These are phyloP conservation scores for Kwoniella pini DNA, from an alignment of 768 basidiomycete species.

Conservation along the genomic window DNA sequence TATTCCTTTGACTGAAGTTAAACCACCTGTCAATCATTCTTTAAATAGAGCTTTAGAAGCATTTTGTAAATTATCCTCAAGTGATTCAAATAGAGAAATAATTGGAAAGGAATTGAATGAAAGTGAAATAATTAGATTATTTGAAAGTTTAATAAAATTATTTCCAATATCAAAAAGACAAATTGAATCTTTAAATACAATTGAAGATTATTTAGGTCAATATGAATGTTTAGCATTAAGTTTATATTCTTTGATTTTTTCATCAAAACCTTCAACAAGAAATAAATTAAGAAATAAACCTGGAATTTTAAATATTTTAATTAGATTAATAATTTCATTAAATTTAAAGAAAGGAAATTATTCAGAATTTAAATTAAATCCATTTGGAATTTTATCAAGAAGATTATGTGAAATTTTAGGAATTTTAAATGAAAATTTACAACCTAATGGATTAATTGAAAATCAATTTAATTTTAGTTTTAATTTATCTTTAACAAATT, in stretches of 20 bases:
- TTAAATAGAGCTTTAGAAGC: slow-evolving; percentile 67
- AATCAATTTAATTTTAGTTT: slow-evolving; percentile 27
- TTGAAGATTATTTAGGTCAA: slow-evolving; percentile 70
- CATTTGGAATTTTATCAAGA: slow-evolving; percentile 49
- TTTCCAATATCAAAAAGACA: slow-evolving; percentile 79
- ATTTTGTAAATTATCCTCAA: slow-evolving; percentile 73
- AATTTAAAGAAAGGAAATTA: neutral
- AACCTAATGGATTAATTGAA: slow-evolving; percentile 16
- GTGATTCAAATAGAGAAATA: slow-evolving; percentile 75
- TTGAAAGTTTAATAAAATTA: slow-evolving; percentile 73
- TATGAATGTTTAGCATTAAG: slow-evolving; percentile 75
- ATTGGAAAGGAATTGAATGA: slow-evolving; percentile 64
- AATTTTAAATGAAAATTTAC: slow-evolving; percentile 42
- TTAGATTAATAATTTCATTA: slow-evolving; percentile 42
- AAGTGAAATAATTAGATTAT: slow-evolving; percentile 63
- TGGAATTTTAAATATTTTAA: slow-evolving; percentile 69
- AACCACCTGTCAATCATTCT: slow-evolving; percentile 62
- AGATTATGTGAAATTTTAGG: slow-evolving; percentile 53
- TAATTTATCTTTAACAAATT: slow-evolving; percentile 32
- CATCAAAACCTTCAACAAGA: slow-evolving; percentile 75
- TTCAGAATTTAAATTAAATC: slow-evolving; percentile 27
- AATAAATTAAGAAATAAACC: slow-evolving; percentile 66
- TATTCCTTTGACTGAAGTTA: slow-evolving; percentile 57
- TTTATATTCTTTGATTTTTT: slow-evolving; percentile 83
- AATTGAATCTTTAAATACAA: slow-evolving; percentile 59